These are phyloP conservation scores for Grosmannia huntii DNA, from an alignment of 2,329 filamentous ascomycete species.

Conservation along the genomic window DNA sequence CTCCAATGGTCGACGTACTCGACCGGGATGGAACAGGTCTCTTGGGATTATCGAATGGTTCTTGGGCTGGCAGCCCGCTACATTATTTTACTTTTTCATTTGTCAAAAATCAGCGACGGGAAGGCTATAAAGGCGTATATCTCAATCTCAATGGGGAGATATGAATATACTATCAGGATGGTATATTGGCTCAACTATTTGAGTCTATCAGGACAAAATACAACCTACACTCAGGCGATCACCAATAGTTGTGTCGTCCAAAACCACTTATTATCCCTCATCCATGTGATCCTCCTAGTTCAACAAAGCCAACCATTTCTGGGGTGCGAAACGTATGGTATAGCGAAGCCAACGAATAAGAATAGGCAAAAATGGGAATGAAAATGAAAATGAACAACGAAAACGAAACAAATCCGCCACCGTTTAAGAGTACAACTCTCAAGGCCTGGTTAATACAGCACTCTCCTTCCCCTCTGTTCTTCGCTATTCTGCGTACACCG, in stretches of 20 bases:
- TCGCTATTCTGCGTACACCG: background rate
- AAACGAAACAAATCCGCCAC: too few relatives aligned
- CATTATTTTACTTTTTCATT: background rate
- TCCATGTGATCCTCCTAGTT: background rate
- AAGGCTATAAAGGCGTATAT: background rate
- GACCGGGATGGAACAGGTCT: background rate
- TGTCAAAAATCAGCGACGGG: background rate
- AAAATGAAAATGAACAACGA: background rate
- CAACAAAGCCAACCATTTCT: too few relatives aligned
- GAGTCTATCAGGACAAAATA: background rate
- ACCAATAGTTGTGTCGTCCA: background rate
- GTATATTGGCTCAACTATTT: background rate
- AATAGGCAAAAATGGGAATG: background rate
- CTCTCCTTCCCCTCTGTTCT: background rate
- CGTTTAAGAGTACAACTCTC: background rate
- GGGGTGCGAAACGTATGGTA: background rate
- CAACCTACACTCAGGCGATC: background rate
- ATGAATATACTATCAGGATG: background rate
- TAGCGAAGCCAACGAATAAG: background rate
- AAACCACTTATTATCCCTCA: background rate
- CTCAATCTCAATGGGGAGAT: background rate
- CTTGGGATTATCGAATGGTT: background rate
- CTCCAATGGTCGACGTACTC: background rate
- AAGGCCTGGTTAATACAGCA: background rate
- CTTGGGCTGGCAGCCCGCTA: background rate